phyloP scores from a whole-genome alignment of 768 basidiomycete genomes.

The Lentinula boryana region DNA sequence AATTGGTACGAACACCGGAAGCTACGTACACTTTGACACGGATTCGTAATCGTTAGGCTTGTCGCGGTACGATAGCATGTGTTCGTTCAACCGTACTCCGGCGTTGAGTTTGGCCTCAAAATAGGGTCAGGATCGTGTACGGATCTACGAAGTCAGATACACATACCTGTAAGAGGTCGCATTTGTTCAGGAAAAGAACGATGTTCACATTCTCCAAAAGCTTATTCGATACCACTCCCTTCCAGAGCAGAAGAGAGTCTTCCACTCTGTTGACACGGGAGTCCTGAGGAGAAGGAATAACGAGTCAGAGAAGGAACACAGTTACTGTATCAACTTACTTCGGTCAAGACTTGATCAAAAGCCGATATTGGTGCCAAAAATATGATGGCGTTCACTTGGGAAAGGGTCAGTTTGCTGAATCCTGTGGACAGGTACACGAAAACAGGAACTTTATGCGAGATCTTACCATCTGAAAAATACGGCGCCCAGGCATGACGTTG shows the following conservation, averaged over 20 bases:
- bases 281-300: constrained; percentile 40
- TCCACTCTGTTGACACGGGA: constrained; percentile 69
- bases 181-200: constrained; percentile 79
- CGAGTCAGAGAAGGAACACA: not conserved
- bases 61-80: constrained; percentile 69
- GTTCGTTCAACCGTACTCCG: constrained; percentile 64
- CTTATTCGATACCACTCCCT: constrained; percentile 63
- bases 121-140: not conserved
- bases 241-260: constrained; percentile 76
- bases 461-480: constrained; percentile 76
- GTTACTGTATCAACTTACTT: constrained; percentile 37
- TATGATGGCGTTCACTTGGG: constrained; percentile 76
- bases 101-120: constrained; percentile 65
- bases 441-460: not conserved
- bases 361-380: constrained; percentile 86
- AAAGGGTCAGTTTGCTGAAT: not conserved
- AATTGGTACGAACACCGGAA: constrained; percentile 1
- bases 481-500: constrained; percentile 87
- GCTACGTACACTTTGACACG: constrained; percentile 62
- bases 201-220: constrained; percentile 71
- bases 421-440: not conserved
- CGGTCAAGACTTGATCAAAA: constrained; percentile 78
- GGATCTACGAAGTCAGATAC: not conserved
- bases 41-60: constrained; percentile 75
- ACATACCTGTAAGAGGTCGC: constrained; percentile 65